Conservation (phyloP, 345 rosid genomes). For the Cardamine chenopodiifolia region DNA sequence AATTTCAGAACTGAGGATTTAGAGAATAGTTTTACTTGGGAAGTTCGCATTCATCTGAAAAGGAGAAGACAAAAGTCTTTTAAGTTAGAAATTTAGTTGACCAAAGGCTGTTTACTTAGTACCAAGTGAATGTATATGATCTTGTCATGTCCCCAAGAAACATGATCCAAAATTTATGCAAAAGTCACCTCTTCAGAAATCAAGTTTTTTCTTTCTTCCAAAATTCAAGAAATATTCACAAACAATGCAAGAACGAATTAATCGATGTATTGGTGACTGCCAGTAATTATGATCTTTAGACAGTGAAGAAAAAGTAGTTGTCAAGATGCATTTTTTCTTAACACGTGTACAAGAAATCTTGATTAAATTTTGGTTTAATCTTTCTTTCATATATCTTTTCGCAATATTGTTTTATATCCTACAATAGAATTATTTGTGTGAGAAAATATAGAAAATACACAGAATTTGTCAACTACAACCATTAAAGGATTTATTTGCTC, state of each 20-base stretch:
- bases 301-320: not conserved
- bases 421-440: not conserved
- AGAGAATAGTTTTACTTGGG: constrained; percentile 18
- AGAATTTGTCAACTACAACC: not conserved
- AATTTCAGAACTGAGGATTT: constrained; percentile 8
- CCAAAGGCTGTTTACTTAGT: constrained; percentile 16
- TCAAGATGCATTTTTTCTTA: not conserved
- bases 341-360: not conserved
- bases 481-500: not conserved
- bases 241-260: constrained; percentile 4
- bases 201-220: not conserved
- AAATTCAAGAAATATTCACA: not conserved
- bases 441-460: not conserved
- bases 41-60: constrained; percentile 7
- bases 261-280: constrained; percentile 1
- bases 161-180: constrained; percentile 41
- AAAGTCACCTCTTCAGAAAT: constrained; percentile 9
- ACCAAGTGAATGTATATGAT: constrained; percentile 26
- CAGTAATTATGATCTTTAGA: not conserved
- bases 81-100: constrained; percentile 35
- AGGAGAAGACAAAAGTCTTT: constrained; percentile 29
- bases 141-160: constrained; percentile 37
- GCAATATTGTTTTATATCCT: constrained; percentile 8
- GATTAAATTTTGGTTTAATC: not conserved
- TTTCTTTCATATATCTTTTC: not conserved